These are phyloP conservation scores for Aspergillus campestris DNA, from an alignment of 495 filamentous ascomycete species.

Conservation along the genomic window DNA sequence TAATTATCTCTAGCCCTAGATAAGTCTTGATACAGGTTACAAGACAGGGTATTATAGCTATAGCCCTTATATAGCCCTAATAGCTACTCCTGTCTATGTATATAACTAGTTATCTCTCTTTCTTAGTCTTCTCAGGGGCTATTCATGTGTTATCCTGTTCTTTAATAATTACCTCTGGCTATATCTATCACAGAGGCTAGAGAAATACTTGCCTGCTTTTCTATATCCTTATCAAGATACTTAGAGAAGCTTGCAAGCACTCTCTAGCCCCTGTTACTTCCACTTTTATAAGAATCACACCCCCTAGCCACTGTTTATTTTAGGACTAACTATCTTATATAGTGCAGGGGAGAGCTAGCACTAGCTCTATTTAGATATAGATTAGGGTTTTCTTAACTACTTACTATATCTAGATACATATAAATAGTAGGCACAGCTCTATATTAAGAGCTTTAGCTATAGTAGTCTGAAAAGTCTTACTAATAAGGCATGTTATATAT, in stretches of 20 bases:
- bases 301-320: not conserved
- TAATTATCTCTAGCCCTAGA: too few species aligned
- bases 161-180: conserved; percentile 9
- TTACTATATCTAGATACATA: conserved; percentile 8
- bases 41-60: conserved; percentile 1
- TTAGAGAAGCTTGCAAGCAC: conserved; percentile 8
- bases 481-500: conserved; percentile 6
- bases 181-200: conserved; percentile 9
- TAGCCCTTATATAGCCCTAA: conserved; percentile 7
- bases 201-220: conserved; percentile 14
- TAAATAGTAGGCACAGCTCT: conserved; percentile 7
- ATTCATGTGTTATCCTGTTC: conserved; percentile 4
- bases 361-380: not conserved
- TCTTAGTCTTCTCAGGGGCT: not conserved
- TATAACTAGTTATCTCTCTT: not conserved
- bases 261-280: not conserved
- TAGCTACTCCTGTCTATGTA: conserved; percentile 12
- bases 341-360: not conserved
- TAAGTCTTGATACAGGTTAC: too few species aligned
- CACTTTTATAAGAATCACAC: not conserved
- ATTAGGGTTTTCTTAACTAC: conserved; percentile 9
- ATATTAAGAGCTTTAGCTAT: conserved; percentile 2
- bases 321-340: not conserved
- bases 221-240: conserved; percentile 2
- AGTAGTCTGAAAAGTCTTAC: conserved; percentile 3